Base-by-base conservation (phyloP, 2,329 filamentous ascomycete genomes). In the Pseudophaeomoniella oleicola region DNA sequence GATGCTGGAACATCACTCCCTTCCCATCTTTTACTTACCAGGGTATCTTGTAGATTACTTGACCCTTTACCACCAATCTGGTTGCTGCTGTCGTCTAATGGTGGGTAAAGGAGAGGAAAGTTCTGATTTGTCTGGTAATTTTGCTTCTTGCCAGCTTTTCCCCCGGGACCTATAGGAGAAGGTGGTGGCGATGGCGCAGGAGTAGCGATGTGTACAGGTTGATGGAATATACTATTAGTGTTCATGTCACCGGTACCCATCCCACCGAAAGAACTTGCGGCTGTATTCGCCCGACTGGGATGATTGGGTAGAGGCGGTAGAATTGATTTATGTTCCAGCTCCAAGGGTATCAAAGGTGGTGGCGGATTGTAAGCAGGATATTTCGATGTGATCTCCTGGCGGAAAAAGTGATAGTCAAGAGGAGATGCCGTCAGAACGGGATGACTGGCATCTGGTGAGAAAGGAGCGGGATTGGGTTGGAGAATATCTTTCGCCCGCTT, bases 61-160 rank as follows among this genome's bases (percentile, higher is more conserved):
- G 71, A 73, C 10, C 87, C 87, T 53, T 93, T 94, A 1, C 88
- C 88, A 35, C 90, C 88, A 27, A 88, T 78, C 47, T 80, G 82
- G 52, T 93, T 94, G 58, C 86, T 94, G 16, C 76, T 79, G 42
- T 78, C 79, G 57, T 94, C 88, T 13, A 94, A 64, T 1, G 90
- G 90, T 2, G 90, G 90, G 48, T 98, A 98, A 62, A 98, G 77
- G 52, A 98, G 96, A 0, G 90, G 90, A 45, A 98, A 96, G 53
- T 94, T 90, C 50, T 98, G 90, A 52, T 98, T 98, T 0, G 90
- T 98, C 56, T 98, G 90, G 50, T 98, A 98, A 48, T 96, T 98
- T 52, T 98, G 90, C 54, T 98, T 98, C 66, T 98, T 98, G 1
- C 81, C 87, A 36, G 82, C 84, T 56, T 96, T 98, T 0, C 86